Base-by-base conservation (phyloP, 345 rosid genomes). In the Microthlaspi erraticum region DNA sequence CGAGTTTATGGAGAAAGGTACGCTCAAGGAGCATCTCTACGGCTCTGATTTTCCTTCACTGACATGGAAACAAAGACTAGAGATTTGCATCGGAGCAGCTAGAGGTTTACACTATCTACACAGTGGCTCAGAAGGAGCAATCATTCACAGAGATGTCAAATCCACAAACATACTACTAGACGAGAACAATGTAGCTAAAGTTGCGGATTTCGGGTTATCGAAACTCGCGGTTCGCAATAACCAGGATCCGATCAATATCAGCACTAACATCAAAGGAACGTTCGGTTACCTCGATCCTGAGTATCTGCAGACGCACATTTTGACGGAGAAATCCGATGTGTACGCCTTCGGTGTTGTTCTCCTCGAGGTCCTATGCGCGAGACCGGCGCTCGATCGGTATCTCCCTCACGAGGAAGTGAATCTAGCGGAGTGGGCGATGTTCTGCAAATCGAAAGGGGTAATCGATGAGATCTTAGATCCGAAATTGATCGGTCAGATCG, bases 1-100 rank as follows among this genome's bases (percentile, higher is more conserved):
- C 54, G 80, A 76, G 67, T 76, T 50, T 29, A 71, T 76, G 80
- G 80, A 76, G 71, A 76, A 76, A 59, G 76, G 80, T 4, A 76
- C 80, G 0, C 72, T 76, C 0, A 71, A 11, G 49, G 38, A 76
- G 2, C 76, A 76, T 76, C 43, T 76, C 12, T 76, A 76, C 55
- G 65, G 66, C 16, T 57, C 66, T 1, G 23, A 64, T 12, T 29
- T 55, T 1, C 71, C 72, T 19, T 0, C 60, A 1, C 12, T 76
- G 36, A 4, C 71, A 31, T 76, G 76, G 80, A 70, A 57, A 59
- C 67, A 76, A 14, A 46, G 80, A 65, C 61, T 76, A 13, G 76
- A 76, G 26, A 76, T 76, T 0, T 76, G 80, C 43, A 76, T 71
- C 46, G 76, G 80, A 62, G 75, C 76, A 63, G 80, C 80, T 0